Evolutionary conservation across 2,329 filamentous ascomycete species (phyloP), one percentile per base, ranked within the genome.

Genomic region (Juglanconis oblonga): DNA sequence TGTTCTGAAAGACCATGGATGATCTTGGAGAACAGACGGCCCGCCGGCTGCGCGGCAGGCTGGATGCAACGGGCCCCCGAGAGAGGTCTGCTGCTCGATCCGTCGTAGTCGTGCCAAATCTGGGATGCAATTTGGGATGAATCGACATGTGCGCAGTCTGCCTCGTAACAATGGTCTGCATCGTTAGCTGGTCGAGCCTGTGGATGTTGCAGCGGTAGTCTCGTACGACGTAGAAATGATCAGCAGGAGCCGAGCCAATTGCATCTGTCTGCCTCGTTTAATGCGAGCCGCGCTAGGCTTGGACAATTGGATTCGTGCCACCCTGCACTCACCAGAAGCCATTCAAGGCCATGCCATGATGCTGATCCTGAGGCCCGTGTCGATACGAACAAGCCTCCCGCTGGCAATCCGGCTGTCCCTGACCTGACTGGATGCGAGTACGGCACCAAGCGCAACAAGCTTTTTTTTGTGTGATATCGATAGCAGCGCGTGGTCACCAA

Each of bases 251-350:
- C 13, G 42, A 31, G 54, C 58, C 61, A 63, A 63, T 63, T 48
- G 55, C 45, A 48, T 14, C 35, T 17, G 38, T 40, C 42, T 31
- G 33, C 24, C 35, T 52, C 52, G 58, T 60, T 55, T 58, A 57
- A 32, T 10, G 52, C 42, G 47, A 55, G 58, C 54, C 61, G 61
- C 61, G 61, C 61, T 63, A 63, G 55, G 51, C 61, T 52, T 40
- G 45, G 29, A 42, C 44, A 61, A 61, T 53, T 57, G 50, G 33
- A 51, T 53, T 52, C 45, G 59, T 62, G 55, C 47, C 55, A 51
- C 42, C 59, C 59, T 55, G 38, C 45, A 32, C 35, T 40, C 36
- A 7, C n/a, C 13, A 51, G 31, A 14, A 8, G 31, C 33, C 3
- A 33, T 24, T 24, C 24, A 24, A 24, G 24, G 24, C 24, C 24